phyloP scores from a whole-genome alignment of 495 filamentous ascomycete species.

The Talaromyces adpressus region DNA sequence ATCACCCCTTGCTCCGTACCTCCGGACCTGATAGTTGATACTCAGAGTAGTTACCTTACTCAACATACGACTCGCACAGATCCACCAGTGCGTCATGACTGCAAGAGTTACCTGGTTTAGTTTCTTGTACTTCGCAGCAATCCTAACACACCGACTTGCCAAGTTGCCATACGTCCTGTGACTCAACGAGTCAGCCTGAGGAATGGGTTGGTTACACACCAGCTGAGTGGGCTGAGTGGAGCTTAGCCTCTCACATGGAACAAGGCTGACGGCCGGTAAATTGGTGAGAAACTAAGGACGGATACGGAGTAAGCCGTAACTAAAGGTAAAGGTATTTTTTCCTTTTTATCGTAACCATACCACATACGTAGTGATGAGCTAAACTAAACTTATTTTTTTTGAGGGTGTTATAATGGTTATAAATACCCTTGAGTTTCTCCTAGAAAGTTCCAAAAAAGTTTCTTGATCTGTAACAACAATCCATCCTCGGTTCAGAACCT shows the following conservation, averaged over 20 bases:
- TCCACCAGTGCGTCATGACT: constrained; percentile 4
- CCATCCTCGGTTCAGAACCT: not conserved
- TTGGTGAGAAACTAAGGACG: not conserved
- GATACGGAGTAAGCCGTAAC: not conserved
- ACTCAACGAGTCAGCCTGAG: constrained; percentile 5
- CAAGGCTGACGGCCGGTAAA: constrained; percentile 2
- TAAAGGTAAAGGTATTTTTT: not conserved
- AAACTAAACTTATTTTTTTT: not conserved
- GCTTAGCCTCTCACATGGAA: not conserved
- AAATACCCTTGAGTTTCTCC: constrained; percentile 1
- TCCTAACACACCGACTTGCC: not conserved
- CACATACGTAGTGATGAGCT: not conserved
- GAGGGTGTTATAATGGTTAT: not conserved
- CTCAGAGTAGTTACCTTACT: too few relatives aligned
- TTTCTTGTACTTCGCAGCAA: not conserved
- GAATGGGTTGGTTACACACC: not conserved
- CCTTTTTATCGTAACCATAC: not conserved
- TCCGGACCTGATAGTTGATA: not conserved
- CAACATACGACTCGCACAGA: not conserved
- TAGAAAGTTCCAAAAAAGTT: not conserved
- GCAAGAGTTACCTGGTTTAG: not conserved
- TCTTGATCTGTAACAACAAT: not conserved
- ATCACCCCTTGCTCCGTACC: not conserved
- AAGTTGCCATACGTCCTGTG: not conserved
- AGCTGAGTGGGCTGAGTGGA: constrained; percentile 1